Conservation (phyloP, 495 filamentous ascomycete species). For the Penicillium bovifimosum region DNA sequence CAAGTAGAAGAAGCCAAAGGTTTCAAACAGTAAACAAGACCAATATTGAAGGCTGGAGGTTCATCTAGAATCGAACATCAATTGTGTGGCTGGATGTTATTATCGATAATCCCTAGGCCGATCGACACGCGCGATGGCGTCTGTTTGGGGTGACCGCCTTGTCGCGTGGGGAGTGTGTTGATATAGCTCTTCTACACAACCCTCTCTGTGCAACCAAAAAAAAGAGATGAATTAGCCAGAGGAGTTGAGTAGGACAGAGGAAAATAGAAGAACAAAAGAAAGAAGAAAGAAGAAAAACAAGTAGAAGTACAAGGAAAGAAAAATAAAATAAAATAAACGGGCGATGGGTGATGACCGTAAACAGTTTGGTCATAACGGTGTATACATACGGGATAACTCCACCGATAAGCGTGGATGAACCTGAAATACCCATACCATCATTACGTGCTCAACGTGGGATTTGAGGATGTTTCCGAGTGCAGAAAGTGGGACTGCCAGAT, state of each 20-base stretch:
- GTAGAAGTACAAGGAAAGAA: constrained; percentile 4
- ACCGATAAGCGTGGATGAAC: not conserved
- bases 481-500: constrained; percentile 7
- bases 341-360: constrained; percentile 24
- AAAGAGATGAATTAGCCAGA: not conserved
- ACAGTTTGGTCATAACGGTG: constrained; percentile 17
- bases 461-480: constrained; percentile 27
- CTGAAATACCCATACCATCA: constrained; percentile 23
- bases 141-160: constrained; percentile 34
- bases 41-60: not conserved
- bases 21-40: constrained; percentile 2
- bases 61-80: not conserved
- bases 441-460: constrained; percentile 23
- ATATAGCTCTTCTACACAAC: not conserved
- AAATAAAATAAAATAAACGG: constrained; percentile 9
- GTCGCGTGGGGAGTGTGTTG: constrained; percentile 26
- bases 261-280: constrained; percentile 4
- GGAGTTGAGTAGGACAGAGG: not conserved
- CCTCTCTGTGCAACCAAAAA: not conserved
- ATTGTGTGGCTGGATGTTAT: constrained; percentile 30
- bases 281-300: constrained; percentile 6
- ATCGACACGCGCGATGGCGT: constrained; percentile 30
- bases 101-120: constrained; percentile 31
- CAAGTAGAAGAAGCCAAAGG: not conserved
- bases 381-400: constrained; percentile 9